Percentiles rank a stretch among this genome's conserved stretches.
Evolutionary conservation across 1,284 basidiomycete species (phyloP).

Genomic region (Fomes fomentarius): DNA sequence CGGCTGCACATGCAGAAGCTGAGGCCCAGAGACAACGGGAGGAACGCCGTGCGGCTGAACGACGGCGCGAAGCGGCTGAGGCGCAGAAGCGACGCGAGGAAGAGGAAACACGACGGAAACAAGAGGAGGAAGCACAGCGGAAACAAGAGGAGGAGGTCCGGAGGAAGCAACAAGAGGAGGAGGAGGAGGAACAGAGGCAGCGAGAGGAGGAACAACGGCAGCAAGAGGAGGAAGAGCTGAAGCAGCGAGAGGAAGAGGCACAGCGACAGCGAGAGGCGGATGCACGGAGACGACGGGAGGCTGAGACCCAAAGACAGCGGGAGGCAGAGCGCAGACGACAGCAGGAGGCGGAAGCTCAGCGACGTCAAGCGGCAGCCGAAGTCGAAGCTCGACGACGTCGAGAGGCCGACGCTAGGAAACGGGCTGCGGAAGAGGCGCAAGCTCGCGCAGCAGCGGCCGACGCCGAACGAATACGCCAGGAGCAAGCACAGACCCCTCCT

Average conservation of each 20-base stretch:
- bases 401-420: neutral
- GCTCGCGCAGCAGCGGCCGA: conserved; percentile 3
- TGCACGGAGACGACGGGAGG: conserved; percentile 13
- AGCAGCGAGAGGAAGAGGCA: conserved; percentile 11
- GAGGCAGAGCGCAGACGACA: conserved; percentile 24
- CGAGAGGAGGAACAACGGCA: conserved; percentile 12
- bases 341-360: conserved; percentile 7
- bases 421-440: conserved; percentile 3
- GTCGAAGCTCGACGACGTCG: conserved; percentile 1
- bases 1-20: conserved; percentile 21
- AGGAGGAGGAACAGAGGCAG: neutral
- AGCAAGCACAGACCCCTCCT: neutral
- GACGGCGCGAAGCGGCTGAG: conserved; percentile 6
- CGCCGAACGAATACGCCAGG: neutral
- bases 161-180: conserved; percentile 12
- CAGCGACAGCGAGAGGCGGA: conserved; percentile 6
- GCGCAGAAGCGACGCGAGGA: conserved; percentile 12
- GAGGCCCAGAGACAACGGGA: conserved; percentile 4
- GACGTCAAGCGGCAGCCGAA: neutral
- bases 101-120: conserved; percentile 7
- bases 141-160: conserved; percentile 10
- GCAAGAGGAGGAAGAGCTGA: conserved; percentile 7
- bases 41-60: conserved; percentile 13
- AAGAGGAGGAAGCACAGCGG: conserved; percentile 15
- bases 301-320: conserved; percentile 6